Evolutionary conservation across 495 filamentous ascomycete genomes (phyloP), one percentile per base, ranked within the genome.

Genomic region (Jackrogersella minutella): DNA sequence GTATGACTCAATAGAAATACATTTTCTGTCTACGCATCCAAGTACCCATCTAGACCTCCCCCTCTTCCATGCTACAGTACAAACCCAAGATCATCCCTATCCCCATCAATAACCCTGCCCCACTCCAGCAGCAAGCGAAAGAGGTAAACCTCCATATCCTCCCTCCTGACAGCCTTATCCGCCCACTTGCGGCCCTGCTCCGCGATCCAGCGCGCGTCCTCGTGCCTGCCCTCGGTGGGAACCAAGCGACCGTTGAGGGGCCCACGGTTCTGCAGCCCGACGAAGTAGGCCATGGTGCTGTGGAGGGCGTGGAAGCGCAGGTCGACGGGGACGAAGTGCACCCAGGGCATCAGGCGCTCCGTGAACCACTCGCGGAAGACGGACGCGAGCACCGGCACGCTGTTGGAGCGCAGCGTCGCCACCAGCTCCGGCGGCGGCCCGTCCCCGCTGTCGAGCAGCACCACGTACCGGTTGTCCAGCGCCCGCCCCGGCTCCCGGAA

Each of bases 91-190:
- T 79, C 76, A 58, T 90, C 86, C 70, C 90, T 79, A 37, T 77
- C 64, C 58, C 91, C 88, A 75, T 89, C 81, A 7, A 87, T 81
- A 10, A 91, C 64, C 39, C 89, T 76, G 1, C 83, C 89, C 88
- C 88, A 94, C 77, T 94, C 92, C 37, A 94, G 73, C 58, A 93
- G 72, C 59, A 96, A 70, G 43, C 92, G 77, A 74, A 93, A 94
- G 70, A 93, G 81, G 70, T 94, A 96, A 24, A 93, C 83, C 75
- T 92, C 87, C 88, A 90, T 92, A 72, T 96, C 92, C 77, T 93
- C 90, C 64, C 84, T 88, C 69, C 91, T 80, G 33, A 95, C 60
- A 7, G 87, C 90, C 60, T 80, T 83, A 2, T 76, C 75, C 1
- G 86, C 85, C 90, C 90, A 93, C 56, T 83, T 79, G 33, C 80